phyloP scores from a whole-genome alignment of 192 early-diverging fungal genomes.

The Obelidium mucronatum region DNA sequence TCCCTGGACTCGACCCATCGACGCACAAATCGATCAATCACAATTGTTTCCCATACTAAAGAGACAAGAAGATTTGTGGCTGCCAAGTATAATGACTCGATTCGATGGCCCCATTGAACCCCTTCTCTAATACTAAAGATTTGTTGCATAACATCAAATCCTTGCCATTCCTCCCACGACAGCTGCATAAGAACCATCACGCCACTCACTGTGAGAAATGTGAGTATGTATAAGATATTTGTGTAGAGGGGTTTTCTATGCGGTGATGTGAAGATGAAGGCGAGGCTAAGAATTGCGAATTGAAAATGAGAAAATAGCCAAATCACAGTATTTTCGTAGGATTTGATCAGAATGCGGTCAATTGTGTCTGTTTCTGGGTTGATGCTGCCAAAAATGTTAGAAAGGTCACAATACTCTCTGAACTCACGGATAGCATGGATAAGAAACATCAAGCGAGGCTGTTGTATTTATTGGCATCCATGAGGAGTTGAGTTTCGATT shows the following conservation, averaged over 20 bases:
- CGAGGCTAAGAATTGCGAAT: constrained; percentile 41
- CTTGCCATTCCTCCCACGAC: constrained; percentile 23
- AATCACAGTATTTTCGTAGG: constrained; percentile 54
- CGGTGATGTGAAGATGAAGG: constrained; percentile 36
- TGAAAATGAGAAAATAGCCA: constrained; percentile 60
- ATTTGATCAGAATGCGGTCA: constrained; percentile 30
- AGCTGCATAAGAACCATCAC: constrained; percentile 43
- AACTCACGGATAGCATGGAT: constrained; percentile 55
- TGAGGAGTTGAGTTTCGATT: constrained; percentile 29
- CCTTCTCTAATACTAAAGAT: constrained; percentile 42
- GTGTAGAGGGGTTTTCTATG: constrained; percentile 57
- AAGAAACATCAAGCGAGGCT: constrained; percentile 31
- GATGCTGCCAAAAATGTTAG: constrained; percentile 33
- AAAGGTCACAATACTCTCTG: not conserved
- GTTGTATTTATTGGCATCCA: constrained; percentile 41
- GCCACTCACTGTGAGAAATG: constrained; percentile 28
- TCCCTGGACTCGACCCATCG: constrained; percentile 36
- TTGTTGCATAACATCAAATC: constrained; percentile 27
- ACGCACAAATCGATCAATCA: constrained; percentile 39
- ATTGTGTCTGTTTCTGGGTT: constrained; percentile 30
- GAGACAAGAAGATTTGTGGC: constrained; percentile 27
- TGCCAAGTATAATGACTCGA: constrained; percentile 34
- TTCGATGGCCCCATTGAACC: constrained; percentile 39
- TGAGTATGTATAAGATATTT: constrained; percentile 43
- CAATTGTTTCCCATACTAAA: constrained; percentile 36